Evolutionary conservation across 2,329 filamentous ascomycete species (phyloP).

Genomic region (Claviceps spartinae): DNA sequence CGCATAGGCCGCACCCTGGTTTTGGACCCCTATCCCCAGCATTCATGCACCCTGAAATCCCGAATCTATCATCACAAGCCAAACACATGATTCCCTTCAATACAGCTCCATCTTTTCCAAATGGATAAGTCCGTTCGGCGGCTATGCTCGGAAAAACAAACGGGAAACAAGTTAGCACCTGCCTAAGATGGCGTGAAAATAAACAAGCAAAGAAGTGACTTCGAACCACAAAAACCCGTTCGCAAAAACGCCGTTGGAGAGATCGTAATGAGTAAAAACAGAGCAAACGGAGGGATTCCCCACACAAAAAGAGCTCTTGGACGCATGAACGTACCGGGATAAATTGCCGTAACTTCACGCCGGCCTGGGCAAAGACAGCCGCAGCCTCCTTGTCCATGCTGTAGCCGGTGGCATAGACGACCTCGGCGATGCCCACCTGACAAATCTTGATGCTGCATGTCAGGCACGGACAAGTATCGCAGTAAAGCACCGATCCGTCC

Average conservation of each 20-base stretch:
- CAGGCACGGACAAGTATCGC: conserved; percentile 90
- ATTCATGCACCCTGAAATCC: background rate
- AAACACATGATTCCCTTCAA: background rate
- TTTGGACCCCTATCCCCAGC: background rate
- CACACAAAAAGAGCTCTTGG: background rate
- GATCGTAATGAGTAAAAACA: background rate
- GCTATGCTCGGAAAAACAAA: conserved; percentile 26
- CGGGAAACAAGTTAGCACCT: background rate
- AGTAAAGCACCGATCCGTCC: conserved; percentile 74
- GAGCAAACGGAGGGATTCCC: background rate
- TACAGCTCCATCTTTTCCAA: conserved; percentile 38
- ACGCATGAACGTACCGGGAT: conserved; percentile 49
- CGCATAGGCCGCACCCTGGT: background rate
- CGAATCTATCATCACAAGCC: background rate
- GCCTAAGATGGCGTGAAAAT: background rate
- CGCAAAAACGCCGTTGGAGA: background rate
- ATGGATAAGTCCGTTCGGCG: conserved; percentile 50
- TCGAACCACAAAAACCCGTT: background rate
- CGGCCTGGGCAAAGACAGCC: conserved; percentile 68
- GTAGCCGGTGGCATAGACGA: conserved; percentile 87
- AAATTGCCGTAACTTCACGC: conserved; percentile 77
- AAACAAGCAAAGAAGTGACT: background rate
- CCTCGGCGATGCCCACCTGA: conserved; percentile 89
- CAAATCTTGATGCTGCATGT: conserved; percentile 98
- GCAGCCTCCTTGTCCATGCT: conserved; percentile 86